Evolutionary conservation across 305 asterid genomes (phyloP).

Genomic region (Fraxinus nigra): DNA sequence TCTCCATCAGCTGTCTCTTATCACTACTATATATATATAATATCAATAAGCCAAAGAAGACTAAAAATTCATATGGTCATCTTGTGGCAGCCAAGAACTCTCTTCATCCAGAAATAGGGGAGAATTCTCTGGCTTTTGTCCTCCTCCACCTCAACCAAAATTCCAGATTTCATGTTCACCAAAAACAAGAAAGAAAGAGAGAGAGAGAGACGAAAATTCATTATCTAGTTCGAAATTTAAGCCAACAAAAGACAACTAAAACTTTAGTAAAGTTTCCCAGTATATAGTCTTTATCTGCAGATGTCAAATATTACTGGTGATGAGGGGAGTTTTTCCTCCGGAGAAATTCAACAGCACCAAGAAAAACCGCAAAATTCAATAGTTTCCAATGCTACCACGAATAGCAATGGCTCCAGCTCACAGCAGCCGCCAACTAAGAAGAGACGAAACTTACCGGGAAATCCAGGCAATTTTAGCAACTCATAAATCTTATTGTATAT

Average conservation of each 20-base stretch:
- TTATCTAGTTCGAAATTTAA: not conserved
- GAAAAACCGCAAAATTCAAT: conserved; percentile 29
- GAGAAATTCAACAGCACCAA: conserved; percentile 56
- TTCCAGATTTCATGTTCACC: conserved; percentile 36
- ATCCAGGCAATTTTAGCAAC: conserved; percentile 48
- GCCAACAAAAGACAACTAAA: conserved; percentile 15
- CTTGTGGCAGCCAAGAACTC: conserved; percentile 7
- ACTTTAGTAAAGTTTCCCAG: not conserved
- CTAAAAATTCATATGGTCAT: conserved; percentile 29
- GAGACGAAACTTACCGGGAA: conserved; percentile 74
- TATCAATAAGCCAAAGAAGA: conserved; percentile 75
- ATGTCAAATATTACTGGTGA: conserved; percentile 83
- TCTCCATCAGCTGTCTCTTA: conserved; percentile 37
- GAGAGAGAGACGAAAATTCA: not conserved
- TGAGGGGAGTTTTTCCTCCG: conserved; percentile 86
- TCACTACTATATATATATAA: conserved; percentile 29
- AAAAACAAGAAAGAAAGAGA: conserved; percentile 19
- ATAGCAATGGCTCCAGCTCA: conserved; percentile 59
- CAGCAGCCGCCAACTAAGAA: conserved; percentile 50
- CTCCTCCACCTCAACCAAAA: conserved; percentile 35
- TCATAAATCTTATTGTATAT: not conserved
- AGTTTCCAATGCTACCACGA: conserved; percentile 29
- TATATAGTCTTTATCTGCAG: not conserved
- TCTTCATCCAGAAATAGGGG: conserved; percentile 40
- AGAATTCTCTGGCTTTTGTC: conserved; percentile 57